Percentiles rank a stretch among this genome's conserved stretches.
Evolutionary conservation across 306 rosid genomes (phyloP).

Genomic region (Cicer bijugum): DNA sequence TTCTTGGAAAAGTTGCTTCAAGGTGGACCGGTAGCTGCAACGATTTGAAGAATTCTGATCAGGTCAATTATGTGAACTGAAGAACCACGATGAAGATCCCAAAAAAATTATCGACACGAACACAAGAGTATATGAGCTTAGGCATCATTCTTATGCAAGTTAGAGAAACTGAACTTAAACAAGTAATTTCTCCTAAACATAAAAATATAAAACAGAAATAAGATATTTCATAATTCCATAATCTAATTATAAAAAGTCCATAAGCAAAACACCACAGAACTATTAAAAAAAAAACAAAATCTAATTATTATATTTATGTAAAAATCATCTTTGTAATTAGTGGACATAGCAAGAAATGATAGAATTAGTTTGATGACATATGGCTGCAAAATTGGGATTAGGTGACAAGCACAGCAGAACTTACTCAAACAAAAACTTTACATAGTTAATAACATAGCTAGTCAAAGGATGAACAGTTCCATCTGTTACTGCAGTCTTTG

Average conservation of each 20-base stretch:
- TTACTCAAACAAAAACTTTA: constrained; percentile 96
- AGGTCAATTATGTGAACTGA: constrained; percentile 39
- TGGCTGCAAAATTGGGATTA: constrained; percentile 14
- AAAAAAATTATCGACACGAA: not conserved
- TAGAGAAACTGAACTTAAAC: not conserved
- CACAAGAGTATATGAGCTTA: not conserved
- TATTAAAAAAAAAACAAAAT: not conserved
- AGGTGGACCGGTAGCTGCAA: constrained; percentile 87
- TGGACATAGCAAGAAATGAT: constrained; percentile 21
- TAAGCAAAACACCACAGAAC: constrained; percentile 5
- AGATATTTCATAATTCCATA: not conserved
- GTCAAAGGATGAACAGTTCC: constrained; percentile 99
- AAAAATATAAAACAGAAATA: not conserved
- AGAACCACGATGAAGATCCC: constrained; percentile 7
- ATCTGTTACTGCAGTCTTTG: constrained; percentile 93
- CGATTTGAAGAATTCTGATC: constrained; percentile 29
- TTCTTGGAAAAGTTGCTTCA: constrained; percentile 95
- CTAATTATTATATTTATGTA: not conserved
- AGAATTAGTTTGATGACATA: constrained; percentile 36
- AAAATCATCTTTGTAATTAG: not conserved
- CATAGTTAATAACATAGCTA: constrained; percentile 94
- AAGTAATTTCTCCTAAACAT: not conserved
- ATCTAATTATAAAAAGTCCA: not conserved
- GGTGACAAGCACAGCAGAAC: constrained; percentile 43
- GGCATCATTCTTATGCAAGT: not conserved